Evolutionary conservation across 2,329 filamentous ascomycete species (phyloP).

Genomic region (Nigrospora oryzae): DNA sequence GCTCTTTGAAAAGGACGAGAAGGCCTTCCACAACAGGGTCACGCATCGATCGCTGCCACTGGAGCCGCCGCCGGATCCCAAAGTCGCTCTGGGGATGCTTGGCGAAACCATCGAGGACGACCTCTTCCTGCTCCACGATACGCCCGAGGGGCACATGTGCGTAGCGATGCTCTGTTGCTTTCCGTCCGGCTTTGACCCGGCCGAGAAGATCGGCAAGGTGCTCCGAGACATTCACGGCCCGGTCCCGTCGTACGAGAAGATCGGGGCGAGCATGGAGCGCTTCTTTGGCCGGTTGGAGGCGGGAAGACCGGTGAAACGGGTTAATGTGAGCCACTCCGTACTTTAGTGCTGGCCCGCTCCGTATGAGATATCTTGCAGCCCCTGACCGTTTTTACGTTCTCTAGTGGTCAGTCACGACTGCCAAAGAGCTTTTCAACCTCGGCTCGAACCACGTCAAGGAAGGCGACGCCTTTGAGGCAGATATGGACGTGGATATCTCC

Average conservation of each 20-base stretch:
- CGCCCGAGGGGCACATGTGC: slow-evolving; percentile 29
- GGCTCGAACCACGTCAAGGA: slow-evolving; percentile 26
- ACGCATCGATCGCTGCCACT: slow-evolving; percentile 18
- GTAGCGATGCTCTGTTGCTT: slow-evolving; percentile 44
- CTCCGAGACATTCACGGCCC: slow-evolving; percentile 41
- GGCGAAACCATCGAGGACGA: slow-evolving; percentile 48
- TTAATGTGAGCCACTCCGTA: slow-evolving; percentile 31
- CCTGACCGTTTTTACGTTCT: not conserved
- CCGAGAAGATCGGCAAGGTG: slow-evolving; percentile 37
- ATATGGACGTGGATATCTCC: slow-evolving; percentile 28
- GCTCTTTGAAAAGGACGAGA: slow-evolving; percentile 29
- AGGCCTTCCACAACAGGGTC: slow-evolving; percentile 28
- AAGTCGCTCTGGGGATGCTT: slow-evolving; percentile 28
- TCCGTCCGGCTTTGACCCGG: slow-evolving; percentile 43
- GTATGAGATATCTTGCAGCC: not conserved
- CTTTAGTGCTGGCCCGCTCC: not conserved
- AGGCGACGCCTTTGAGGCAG: slow-evolving; percentile 20
- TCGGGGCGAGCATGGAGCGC: slow-evolving; percentile 45
- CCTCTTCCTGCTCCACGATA: slow-evolving; percentile 38
- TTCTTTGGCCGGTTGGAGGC: slow-evolving; percentile 40
- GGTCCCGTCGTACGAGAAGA: slow-evolving; percentile 46
- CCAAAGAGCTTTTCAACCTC: slow-evolving; percentile 29
- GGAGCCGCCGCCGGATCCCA: slow-evolving; percentile 6
- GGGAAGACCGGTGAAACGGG: slow-evolving; percentile 39
- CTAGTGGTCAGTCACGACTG: slow-evolving; percentile 5